Percentiles rank a stretch among this genome's conserved stretches.
These are phyloP conservation scores for Fusarium abutilonis DNA, from an alignment of 2,329 filamentous ascomycete species.

Conservation along the genomic window DNA sequence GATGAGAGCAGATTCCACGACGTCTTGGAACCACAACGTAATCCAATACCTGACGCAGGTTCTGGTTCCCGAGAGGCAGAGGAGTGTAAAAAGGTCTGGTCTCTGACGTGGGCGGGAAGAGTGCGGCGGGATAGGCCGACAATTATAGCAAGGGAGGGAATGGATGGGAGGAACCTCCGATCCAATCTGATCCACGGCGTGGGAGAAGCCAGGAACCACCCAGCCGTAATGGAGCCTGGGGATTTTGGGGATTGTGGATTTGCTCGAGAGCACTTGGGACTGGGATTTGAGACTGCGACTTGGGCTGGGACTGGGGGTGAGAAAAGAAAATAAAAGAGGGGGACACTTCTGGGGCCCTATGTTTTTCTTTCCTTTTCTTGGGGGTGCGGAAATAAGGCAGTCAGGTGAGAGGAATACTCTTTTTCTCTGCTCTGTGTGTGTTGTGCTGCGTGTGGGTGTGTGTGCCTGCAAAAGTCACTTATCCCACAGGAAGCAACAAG, in stretches of 20 bases:
- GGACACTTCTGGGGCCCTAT: constrained; percentile 28
- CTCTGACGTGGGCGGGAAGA: constrained; percentile 41
- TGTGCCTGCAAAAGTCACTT: constrained; percentile 21
- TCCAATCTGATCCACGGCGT: constrained; percentile 38
- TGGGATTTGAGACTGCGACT: constrained; percentile 30
- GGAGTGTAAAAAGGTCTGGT: constrained; percentile 29
- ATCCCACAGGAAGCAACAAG: constrained; percentile 7
- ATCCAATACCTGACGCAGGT: constrained; percentile 32
- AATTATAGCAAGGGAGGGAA: constrained; percentile 40
- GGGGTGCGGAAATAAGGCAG: constrained; percentile 35
- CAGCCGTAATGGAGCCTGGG: constrained; percentile 40
- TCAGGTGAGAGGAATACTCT: constrained; percentile 35
- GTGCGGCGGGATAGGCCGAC: constrained; percentile 41
- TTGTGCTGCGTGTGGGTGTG: constrained; percentile 2
- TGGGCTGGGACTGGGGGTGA: constrained; percentile 34
- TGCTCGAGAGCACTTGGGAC: constrained; percentile 26
- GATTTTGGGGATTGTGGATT: constrained; percentile 39
- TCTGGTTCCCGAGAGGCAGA: constrained; percentile 32
- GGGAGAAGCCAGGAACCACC: constrained; percentile 41
- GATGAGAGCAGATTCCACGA: constrained; percentile 43
- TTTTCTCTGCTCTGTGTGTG: constrained; percentile 12
- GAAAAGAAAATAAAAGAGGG: constrained; percentile 30
- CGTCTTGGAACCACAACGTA: constrained; percentile 31
- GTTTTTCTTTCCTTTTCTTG: constrained; percentile 24
- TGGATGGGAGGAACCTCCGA: constrained; percentile 37